Evolutionary conservation across 164 flowering plant species (phyloP), one percentile per base, ranked within the genome.

Genomic region (Paratinospora sagittata): DNA sequence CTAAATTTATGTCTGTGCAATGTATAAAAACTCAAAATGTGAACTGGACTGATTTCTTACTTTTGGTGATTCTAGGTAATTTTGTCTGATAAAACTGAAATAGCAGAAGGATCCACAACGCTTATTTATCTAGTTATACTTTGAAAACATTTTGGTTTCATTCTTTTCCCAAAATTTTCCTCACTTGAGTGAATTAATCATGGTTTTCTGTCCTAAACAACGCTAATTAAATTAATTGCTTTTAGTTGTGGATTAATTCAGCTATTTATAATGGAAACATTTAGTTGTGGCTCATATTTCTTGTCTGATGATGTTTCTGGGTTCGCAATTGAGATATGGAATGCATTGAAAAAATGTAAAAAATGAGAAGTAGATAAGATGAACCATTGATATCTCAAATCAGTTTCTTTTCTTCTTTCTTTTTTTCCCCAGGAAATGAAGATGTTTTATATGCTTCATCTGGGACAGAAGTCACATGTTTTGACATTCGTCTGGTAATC

Each of bases 401-500:
- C 19, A 8, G 12, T 49, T 17, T 49, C n/a, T 26, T 52, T 64
- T 55, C 70, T 41, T 49, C 69, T 49, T 26, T 57, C 78, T 72
- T 60, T 64, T n/a, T 39, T 78, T 75, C 61, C n/a, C 21, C 84
- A 95, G 98, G 90, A 49, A 85, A 87, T 81, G 98, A 95, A 81
- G 84, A 87, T 78, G 75, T 85, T 30, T 37, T 95, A 6, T 92
- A 85, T 75, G 87, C 84, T 67, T 86, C 97, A 10, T 71, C 82
- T 2, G 97, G 88, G 79, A 79, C 84, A 63, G 90, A 87, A 83
- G 83, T 92, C 70, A 90, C 85, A 81, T 78, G 83, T 76, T 88
- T 88, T 78, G 98, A 95, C 81, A 82, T 92, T 45, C 88, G 81
- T 78, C 65, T 84, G 97, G 98, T 92, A 89, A 80, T 45, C 11